phyloP scores from a whole-genome alignment of 257 asterid species.

The Osmanthus fragrans region DNA sequence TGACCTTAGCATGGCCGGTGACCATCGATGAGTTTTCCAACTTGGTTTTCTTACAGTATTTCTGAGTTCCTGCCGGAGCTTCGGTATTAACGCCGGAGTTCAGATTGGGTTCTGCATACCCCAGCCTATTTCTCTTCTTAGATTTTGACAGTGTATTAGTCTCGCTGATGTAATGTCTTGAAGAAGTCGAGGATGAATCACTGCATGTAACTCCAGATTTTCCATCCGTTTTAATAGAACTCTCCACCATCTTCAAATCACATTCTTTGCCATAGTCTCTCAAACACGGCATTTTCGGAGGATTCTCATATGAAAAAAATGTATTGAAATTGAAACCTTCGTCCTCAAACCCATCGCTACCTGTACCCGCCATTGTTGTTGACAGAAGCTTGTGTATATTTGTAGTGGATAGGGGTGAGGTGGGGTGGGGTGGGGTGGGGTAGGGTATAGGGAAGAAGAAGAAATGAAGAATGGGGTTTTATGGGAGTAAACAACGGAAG shows the following conservation, averaged over 20 bases:
- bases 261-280: slow-evolving; percentile 47
- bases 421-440: too few relatives aligned
- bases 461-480: not conserved
- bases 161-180: too few relatives aligned
- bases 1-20: slow-evolving; percentile 72
- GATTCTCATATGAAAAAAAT: slow-evolving; percentile 13
- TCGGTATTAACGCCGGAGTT: slow-evolving; percentile 11
- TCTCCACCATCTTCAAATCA: not conserved
- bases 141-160: slow-evolving; percentile 20
- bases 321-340: slow-evolving; percentile 42
- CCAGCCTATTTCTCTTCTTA: slow-evolving; percentile 49
- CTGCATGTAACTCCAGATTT: slow-evolving; percentile 52
- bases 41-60: slow-evolving; percentile 48
- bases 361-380: slow-evolving; percentile 41
- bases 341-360: slow-evolving; percentile 34
- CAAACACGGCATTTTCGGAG: slow-evolving; percentile 69
- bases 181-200: slow-evolving; percentile 26
- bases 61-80: slow-evolving; percentile 34
- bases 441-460: too few relatives aligned
- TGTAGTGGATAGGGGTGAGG: not conserved
- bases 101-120: slow-evolving; percentile 21
- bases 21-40: slow-evolving; percentile 25
- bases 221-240: not conserved
- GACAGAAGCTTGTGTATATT: too few relatives aligned
- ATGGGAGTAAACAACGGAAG: slow-evolving; percentile 45